Evolutionary conservation across 75 land plant genomes (phyloP).

Genomic region (Selaginella tamariscina): DNA sequence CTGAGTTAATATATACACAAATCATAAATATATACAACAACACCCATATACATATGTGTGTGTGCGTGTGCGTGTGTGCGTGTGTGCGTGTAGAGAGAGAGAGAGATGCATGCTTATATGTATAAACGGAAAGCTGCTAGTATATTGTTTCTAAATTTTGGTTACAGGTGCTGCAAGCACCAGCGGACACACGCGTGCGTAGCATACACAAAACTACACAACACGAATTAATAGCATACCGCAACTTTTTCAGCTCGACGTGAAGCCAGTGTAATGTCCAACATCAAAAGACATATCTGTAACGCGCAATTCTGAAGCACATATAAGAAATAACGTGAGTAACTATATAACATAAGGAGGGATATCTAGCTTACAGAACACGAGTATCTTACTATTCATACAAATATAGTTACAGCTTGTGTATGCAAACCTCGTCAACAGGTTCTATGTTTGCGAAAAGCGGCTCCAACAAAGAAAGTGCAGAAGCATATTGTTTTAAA

Average conservation of each 20-base stretch:
- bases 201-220: no score
- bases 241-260: slow-evolving; percentile 62
- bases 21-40: no score
- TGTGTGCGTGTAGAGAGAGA: no score
- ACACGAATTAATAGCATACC: slow-evolving; percentile 55
- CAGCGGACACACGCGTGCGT: no score
- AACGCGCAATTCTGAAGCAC: slow-evolving; percentile 61
- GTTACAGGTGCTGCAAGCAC: no score
- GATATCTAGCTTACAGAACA: no score
- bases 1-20: no score
- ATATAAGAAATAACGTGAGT: neutral
- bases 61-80: no score
- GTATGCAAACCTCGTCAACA: slow-evolving; percentile 62
- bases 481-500: slow-evolving; percentile 67
- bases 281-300: slow-evolving; percentile 71
- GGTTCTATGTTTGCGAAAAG: slow-evolving; percentile 81
- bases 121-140: no score
- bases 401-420: neutral
- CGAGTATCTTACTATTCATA: neutral
- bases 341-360: neutral
- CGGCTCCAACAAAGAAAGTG: slow-evolving; percentile 58
- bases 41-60: no score
- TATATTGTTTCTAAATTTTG: no score
- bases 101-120: no score
- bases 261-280: slow-evolving; percentile 76